Evolutionary conservation across 1,139 yeast genomes (phyloP).

Genomic region (Debaryomyces sp.): DNA sequence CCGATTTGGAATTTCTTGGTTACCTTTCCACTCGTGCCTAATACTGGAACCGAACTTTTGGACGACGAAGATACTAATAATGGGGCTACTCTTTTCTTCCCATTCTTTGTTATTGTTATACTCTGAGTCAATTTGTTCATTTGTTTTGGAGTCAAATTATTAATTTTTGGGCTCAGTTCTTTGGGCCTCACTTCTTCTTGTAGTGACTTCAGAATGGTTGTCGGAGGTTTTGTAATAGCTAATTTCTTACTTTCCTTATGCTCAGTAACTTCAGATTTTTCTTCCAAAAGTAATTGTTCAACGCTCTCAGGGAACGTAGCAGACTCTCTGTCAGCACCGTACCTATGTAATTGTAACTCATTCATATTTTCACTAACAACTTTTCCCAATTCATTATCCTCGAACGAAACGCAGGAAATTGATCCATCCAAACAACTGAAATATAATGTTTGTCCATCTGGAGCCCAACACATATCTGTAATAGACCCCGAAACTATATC

Average conservation of each 20-base stretch:
- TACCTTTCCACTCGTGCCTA: constrained; percentile 12
- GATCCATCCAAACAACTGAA: constrained; percentile 86
- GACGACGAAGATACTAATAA: constrained; percentile 63
- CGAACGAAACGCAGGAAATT: constrained; percentile 71
- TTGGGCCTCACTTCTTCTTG: constrained; percentile 9
- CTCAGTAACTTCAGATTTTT: constrained; percentile 39
- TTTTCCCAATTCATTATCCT: constrained; percentile 70
- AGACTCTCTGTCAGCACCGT: constrained; percentile 87
- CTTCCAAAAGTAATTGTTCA: constrained; percentile 75
- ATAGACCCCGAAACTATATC: constrained; percentile 65
- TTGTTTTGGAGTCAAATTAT: constrained; percentile 18
- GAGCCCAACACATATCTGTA: constrained; percentile 78
- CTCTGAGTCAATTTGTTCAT: constrained; percentile 25
- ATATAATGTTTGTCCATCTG: constrained; percentile 71
- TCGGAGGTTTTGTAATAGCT: constrained; percentile 7
- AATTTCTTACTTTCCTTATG: constrained; percentile 1
- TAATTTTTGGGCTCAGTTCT: constrained; percentile 9
- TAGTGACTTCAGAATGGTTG: not conserved
- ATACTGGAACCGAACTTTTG: constrained; percentile 19
- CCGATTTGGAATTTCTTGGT: constrained; percentile 23
- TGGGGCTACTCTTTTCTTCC: constrained; percentile 88
- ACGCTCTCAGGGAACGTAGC: constrained; percentile 85
- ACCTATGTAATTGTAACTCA: constrained; percentile 70
- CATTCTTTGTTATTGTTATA: constrained; percentile 70
- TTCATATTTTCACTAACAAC: constrained; percentile 68